Evolutionary conservation across 139 green algal genomes (phyloP).

Genomic region (Mesostigma viride): DNA sequence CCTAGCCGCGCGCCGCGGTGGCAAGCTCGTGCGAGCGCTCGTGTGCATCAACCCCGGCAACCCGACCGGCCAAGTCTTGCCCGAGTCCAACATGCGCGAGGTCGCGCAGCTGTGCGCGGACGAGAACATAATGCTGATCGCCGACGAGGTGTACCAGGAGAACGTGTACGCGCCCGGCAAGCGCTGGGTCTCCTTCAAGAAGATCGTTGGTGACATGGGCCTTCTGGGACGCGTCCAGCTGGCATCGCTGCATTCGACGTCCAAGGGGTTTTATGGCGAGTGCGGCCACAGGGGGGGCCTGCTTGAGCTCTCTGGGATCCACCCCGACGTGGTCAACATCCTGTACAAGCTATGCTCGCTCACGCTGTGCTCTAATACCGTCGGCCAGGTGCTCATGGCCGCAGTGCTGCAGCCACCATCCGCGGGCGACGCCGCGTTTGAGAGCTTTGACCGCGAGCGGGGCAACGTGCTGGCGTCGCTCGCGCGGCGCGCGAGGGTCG

Average conservation of each 20-base stretch:
- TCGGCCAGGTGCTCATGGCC: slow-evolving; percentile 69
- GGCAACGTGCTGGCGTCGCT: slow-evolving; percentile 54
- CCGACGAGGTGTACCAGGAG: slow-evolving; percentile 87
- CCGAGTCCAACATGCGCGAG: no score
- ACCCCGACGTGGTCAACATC: slow-evolving; percentile 54
- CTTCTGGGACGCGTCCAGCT: slow-evolving; percentile 14
- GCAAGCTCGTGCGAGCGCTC: slow-evolving; percentile 58
- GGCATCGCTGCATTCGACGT: slow-evolving; percentile 62
- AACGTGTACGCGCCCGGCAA: slow-evolving; percentile 86
- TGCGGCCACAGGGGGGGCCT: slow-evolving; percentile 81
- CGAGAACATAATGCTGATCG: slow-evolving; percentile 66
- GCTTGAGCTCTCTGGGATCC: slow-evolving; percentile 62
- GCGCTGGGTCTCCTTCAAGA: slow-evolving; percentile 84
- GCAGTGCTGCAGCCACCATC: slow-evolving; percentile 80
- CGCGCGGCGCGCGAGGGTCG: slow-evolving; percentile 53
- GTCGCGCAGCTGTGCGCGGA: slow-evolving; percentile 60
- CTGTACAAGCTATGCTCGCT: slow-evolving; percentile 83
- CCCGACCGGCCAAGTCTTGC: slow-evolving; percentile 78
- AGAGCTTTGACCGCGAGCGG: slow-evolving; percentile 44
- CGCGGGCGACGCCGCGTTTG: slow-evolving; percentile 39
- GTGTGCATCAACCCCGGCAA: slow-evolving; percentile 94
- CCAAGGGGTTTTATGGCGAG: slow-evolving; percentile 42
- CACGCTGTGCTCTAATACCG: slow-evolving; percentile 86
- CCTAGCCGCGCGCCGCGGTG: slow-evolving; percentile 33
- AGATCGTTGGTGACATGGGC: slow-evolving; percentile 40